phyloP scores from a whole-genome alignment of 805 yeast species.

The Lachancea mirantina region DNA sequence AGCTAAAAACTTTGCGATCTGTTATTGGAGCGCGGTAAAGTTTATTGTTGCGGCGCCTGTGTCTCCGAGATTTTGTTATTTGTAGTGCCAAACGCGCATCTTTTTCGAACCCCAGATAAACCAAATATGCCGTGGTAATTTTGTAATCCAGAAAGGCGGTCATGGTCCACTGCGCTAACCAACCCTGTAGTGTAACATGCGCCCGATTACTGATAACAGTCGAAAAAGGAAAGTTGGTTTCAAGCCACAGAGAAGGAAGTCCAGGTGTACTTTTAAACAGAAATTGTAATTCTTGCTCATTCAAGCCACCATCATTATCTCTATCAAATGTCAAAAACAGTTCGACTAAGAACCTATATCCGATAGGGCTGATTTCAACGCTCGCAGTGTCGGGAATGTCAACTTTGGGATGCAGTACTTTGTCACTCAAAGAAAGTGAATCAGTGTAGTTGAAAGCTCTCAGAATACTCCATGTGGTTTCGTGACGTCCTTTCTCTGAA shows the following conservation, averaged over 20 bases:
- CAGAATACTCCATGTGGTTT: conserved; percentile 92
- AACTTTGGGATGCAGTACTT: conserved; percentile 67
- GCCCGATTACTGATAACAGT: conserved; percentile 90
- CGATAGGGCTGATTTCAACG: conserved; percentile 88
- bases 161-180: conserved; percentile 99
- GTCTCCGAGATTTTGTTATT: conserved; percentile 74
- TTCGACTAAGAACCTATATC: conserved; percentile 88
- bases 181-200: conserved; percentile 87
- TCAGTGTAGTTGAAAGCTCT: conserved; percentile 88
- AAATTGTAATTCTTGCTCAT: conserved; percentile 57
- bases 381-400: conserved; percentile 70
- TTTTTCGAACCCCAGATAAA: conserved; percentile 80
- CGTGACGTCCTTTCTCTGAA: conserved; percentile 90
- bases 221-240: conserved; percentile 75
- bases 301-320: conserved; percentile 95
- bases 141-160: conserved; percentile 81
- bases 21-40: conserved; percentile 58
- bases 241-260: conserved; percentile 79
- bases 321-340: conserved; percentile 80
- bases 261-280: conserved; percentile 91
- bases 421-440: conserved; percentile 76
- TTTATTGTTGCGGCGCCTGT: conserved; percentile 58
- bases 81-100: conserved; percentile 49
- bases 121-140: conserved; percentile 81
- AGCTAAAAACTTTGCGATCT: conserved; percentile 88